phyloP scores from a whole-genome alignment of 345 rosid genomes.

The Dovyalis caffra region DNA sequence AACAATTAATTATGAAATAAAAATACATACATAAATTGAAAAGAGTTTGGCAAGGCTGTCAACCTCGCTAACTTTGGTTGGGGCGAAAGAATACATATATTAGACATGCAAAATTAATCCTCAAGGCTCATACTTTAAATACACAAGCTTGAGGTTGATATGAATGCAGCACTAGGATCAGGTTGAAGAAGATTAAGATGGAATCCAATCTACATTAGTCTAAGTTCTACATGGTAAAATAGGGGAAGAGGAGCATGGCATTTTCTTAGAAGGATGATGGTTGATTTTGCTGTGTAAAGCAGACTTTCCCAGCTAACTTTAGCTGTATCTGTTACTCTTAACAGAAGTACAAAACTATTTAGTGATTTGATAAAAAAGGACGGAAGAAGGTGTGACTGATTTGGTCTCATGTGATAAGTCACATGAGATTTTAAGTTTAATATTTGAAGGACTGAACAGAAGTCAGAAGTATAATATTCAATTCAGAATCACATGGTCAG shows the following conservation, averaged over 20 bases:
- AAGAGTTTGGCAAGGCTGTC: constrained; percentile 14
- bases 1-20: constrained; percentile 9
- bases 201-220: constrained; percentile 2
- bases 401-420: constrained; percentile 43
- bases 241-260: constrained; percentile 11
- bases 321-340: constrained; percentile 14
- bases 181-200: constrained; percentile 7
- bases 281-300: constrained; percentile 24
- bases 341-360: constrained; percentile 9
- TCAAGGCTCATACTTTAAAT: neutral
- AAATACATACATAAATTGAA: constrained; percentile 6
- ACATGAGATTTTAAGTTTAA: constrained; percentile 34
- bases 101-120: neutral
- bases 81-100: neutral
- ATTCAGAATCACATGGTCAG: constrained; percentile 42
- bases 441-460: constrained; percentile 21
- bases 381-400: constrained; percentile 28
- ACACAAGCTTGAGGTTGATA: neutral
- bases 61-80: constrained; percentile 17
- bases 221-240: constrained; percentile 10
- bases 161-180: neutral
- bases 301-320: constrained; percentile 16
- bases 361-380: constrained; percentile 10
- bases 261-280: constrained; percentile 21
- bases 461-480: constrained; percentile 28